Evolutionary conservation across 805 yeast genomes (phyloP).

Genomic region (Geotrichum ghanense): DNA sequence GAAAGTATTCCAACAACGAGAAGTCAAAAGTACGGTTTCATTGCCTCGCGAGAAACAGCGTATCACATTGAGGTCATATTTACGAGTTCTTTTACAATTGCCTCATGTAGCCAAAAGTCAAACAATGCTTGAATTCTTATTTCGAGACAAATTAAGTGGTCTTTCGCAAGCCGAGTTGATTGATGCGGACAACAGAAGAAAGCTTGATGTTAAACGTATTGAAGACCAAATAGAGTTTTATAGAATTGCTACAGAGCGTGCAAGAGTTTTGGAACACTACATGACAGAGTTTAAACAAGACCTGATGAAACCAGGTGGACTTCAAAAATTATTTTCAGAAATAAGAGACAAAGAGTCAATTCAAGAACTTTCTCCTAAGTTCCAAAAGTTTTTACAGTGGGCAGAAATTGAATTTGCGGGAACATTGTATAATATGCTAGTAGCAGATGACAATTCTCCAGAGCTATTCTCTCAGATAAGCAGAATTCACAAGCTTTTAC

Average conservation of each 20-base stretch:
- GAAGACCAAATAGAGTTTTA: slow-evolving; percentile 66
- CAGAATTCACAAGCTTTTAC: slow-evolving; percentile 65
- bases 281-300: slow-evolving; percentile 49
- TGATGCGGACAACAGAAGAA: slow-evolving; percentile 49
- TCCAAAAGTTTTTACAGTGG: slow-evolving; percentile 69
- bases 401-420: slow-evolving; percentile 75
- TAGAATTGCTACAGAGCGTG: slow-evolving; percentile 48
- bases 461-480: slow-evolving; percentile 63
- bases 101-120: slow-evolving; percentile 45
- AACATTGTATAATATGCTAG: slow-evolving; percentile 64
- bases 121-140: slow-evolving; percentile 43
- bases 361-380: slow-evolving; percentile 50
- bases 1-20: slow-evolving; percentile 29
- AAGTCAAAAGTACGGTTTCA: background rate
- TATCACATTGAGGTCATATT: slow-evolving; percentile 63
- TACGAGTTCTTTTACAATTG: slow-evolving; percentile 40
- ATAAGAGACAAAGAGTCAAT: slow-evolving; percentile 44
- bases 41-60: slow-evolving; percentile 57
- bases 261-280: slow-evolving; percentile 40
- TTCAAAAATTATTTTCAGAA: slow-evolving; percentile 53
- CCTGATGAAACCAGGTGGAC: slow-evolving; percentile 42
- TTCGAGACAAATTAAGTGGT: slow-evolving; percentile 27
- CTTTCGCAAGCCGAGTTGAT: slow-evolving; percentile 33
- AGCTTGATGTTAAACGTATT: slow-evolving; percentile 48
- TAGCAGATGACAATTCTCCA: slow-evolving; percentile 72